Evolutionary conservation across 106 monocot species (phyloP).

Genomic region (Apostasia shenzhenica): DNA sequence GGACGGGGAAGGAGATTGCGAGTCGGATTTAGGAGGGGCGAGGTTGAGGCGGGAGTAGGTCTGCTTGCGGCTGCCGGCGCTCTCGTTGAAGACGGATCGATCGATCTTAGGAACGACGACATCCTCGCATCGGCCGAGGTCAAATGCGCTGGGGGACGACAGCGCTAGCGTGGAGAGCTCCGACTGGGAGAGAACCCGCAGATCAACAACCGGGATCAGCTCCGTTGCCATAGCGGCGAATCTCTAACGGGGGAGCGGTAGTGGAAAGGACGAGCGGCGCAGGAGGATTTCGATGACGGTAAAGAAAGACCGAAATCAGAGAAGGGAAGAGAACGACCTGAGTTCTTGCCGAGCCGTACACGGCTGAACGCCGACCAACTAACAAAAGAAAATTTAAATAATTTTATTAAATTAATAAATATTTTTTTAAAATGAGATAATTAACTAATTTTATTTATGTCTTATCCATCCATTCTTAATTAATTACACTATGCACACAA

Average conservation of each 20-base stretch:
- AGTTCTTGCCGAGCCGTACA: too few relatives aligned
- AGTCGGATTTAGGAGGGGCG: conserved; percentile 30
- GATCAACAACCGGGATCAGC: conserved; percentile 57
- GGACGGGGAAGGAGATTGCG: conserved; percentile 9
- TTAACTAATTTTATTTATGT: too few relatives aligned
- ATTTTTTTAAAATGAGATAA: too few relatives aligned
- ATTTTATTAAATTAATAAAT: too few relatives aligned
- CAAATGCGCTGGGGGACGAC: conserved; percentile 30
- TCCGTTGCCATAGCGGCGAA: conserved; percentile 27
- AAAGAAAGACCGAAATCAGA: too few relatives aligned
- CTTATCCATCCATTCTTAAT: too few relatives aligned
- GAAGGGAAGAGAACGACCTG: too few relatives aligned
- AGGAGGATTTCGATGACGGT: too few relatives aligned
- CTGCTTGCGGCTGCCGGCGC: conserved; percentile 77
- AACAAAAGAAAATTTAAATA: too few relatives aligned
- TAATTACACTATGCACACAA: too few relatives aligned
- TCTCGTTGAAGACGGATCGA: conserved; percentile 88
- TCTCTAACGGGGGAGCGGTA: neutral
- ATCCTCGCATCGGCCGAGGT: conserved; percentile 33
- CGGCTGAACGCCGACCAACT: too few relatives aligned
- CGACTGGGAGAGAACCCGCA: conserved; percentile 59
- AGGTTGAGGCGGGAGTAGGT: conserved; percentile 82
- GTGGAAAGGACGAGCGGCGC: too few relatives aligned
- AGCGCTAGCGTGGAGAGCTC: conserved; percentile 45
- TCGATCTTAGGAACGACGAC: conserved; percentile 68